Conservation (phyloP, 1,139 yeast genomes). For the Eremothecium coryli region DNA sequence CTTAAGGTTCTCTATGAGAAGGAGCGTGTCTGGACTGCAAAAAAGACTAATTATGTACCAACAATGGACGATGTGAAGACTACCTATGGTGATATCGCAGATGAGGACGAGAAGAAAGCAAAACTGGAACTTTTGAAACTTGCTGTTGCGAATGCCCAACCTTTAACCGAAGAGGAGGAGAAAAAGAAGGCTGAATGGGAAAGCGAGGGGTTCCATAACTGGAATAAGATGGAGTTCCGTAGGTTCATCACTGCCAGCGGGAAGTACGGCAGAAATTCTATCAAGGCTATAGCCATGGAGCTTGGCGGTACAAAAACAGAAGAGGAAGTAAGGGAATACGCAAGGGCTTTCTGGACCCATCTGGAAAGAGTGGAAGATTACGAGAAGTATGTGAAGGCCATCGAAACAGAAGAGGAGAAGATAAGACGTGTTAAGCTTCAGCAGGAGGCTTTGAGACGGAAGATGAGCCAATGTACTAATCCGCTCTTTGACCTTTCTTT, state of each 20-base stretch:
- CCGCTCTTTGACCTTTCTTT: constrained; percentile 59
- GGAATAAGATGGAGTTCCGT: constrained; percentile 67
- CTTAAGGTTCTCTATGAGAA: constrained; percentile 54
- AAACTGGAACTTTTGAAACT: constrained; percentile 52
- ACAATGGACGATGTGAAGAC: constrained; percentile 32
- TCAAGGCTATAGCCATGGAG: constrained; percentile 52
- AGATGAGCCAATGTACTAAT: constrained; percentile 48
- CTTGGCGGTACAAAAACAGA: constrained; percentile 47
- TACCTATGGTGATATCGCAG: constrained; percentile 32
- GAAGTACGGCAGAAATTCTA: constrained; percentile 61
- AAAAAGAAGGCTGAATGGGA: constrained; percentile 45
- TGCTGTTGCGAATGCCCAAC: constrained; percentile 55
- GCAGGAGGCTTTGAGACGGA: constrained; percentile 58
- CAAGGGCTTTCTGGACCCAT: constrained; percentile 57
- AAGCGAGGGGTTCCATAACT: constrained; percentile 49
- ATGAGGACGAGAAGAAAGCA: constrained; percentile 33
- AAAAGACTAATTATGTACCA: constrained; percentile 28
- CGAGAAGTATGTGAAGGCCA: constrained; percentile 55
- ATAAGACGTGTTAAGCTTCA: constrained; percentile 49
- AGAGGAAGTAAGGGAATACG: constrained; percentile 63
- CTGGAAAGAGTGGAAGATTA: constrained; percentile 62
- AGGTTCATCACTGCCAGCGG: constrained; percentile 53
- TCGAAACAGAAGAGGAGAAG: constrained; percentile 71
- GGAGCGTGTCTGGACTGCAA: constrained; percentile 42
- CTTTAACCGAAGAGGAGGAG: constrained; percentile 62